A percentile compares a stretch with the other conserved stretches of the same genome.
Conservation (phyloP, 2,329 filamentous ascomycete species). For the Paraconiothyrium sp. region DNA sequence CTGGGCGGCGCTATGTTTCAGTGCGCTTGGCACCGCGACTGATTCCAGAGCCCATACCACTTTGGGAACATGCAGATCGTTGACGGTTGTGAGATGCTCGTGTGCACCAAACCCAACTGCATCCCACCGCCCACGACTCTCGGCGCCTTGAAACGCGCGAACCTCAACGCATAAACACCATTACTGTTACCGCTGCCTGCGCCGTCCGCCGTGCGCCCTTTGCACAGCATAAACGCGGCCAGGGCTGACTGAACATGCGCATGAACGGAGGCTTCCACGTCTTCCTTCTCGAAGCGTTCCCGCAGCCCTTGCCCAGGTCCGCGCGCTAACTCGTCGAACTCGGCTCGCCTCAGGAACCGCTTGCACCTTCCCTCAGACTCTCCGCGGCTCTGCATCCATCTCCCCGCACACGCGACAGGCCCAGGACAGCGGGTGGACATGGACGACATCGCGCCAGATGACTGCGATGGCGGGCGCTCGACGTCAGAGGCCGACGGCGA, state of each 20-base stretch:
- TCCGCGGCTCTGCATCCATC: slow-evolving; percentile 6
- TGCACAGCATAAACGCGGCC: slow-evolving; percentile 17
- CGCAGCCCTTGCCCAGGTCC: slow-evolving; percentile 33
- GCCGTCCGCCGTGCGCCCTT: slow-evolving; percentile 15
- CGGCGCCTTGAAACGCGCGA: slow-evolving; percentile 35
- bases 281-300: slow-evolving; percentile 38
- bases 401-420: slow-evolving; percentile 18
- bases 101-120: slow-evolving; percentile 2
- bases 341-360: slow-evolving; percentile 35
- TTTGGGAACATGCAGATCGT: background rate
- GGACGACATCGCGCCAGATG: slow-evolving; percentile 22
- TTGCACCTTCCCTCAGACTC: slow-evolving; percentile 35
- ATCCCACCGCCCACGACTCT: slow-evolving; percentile 10
- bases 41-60: background rate
- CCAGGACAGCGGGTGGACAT: slow-evolving; percentile 25
- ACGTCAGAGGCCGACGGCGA: slow-evolving; percentile 37
- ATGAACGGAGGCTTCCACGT: slow-evolving; percentile 27
- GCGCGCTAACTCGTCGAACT: slow-evolving; percentile 23
- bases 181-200: slow-evolving; percentile 11
- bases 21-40: background rate
- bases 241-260: slow-evolving; percentile 23
- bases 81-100: background rate
- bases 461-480: slow-evolving; percentile 26
- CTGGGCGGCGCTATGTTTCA: slow-evolving; percentile 12
- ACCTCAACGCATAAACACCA: slow-evolving; percentile 25